Conservation (phyloP, 2,329 filamentous ascomycete genomes). For the Fusarium nisikadoi region DNA sequence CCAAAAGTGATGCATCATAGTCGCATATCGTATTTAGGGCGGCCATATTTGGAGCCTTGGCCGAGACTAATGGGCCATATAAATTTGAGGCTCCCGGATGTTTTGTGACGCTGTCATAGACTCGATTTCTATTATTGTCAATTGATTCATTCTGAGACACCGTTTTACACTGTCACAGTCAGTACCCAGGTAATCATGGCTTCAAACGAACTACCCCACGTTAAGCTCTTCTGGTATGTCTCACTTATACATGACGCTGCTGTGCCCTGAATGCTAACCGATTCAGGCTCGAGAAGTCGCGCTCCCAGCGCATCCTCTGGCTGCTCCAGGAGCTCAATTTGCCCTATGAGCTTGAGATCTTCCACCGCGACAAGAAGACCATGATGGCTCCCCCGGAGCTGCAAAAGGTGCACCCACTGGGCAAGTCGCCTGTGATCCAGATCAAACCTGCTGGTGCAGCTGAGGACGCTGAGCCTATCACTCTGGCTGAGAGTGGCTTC, state of each 20-base stretch:
- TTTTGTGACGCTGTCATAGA: background rate
- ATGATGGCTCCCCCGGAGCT: conserved; percentile 80
- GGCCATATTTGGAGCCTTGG: conserved; percentile 17
- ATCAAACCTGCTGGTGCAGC: conserved; percentile 59
- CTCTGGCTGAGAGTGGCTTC: conserved; percentile 83
- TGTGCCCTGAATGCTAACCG: background rate
- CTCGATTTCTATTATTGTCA: background rate
- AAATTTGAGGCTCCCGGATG: conserved; percentile 3
- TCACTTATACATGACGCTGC: background rate
- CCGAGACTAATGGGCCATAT: conserved; percentile 20
- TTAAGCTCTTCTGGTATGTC: conserved; percentile 72
- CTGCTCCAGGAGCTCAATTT: conserved; percentile 85
- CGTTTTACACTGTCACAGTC: background rate
- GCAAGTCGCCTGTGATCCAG: conserved; percentile 84
- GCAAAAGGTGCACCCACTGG: conserved; percentile 82
- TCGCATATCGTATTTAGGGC: conserved; percentile 27
- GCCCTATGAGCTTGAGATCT: conserved; percentile 82
- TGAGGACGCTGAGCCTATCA: conserved; percentile 55
- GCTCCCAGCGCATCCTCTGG: conserved; percentile 86
- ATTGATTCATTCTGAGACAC: background rate
- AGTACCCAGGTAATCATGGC: conserved; percentile 35
- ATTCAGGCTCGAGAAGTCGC: conserved; percentile 83
- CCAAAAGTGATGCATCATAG: background rate
- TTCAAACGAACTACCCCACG: conserved; percentile 57
- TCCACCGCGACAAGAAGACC: conserved; percentile 72